These are phyloP conservation scores for Hansenula anomala DNA, from an alignment of 1,139 yeast species.

Conservation along the genomic window DNA sequence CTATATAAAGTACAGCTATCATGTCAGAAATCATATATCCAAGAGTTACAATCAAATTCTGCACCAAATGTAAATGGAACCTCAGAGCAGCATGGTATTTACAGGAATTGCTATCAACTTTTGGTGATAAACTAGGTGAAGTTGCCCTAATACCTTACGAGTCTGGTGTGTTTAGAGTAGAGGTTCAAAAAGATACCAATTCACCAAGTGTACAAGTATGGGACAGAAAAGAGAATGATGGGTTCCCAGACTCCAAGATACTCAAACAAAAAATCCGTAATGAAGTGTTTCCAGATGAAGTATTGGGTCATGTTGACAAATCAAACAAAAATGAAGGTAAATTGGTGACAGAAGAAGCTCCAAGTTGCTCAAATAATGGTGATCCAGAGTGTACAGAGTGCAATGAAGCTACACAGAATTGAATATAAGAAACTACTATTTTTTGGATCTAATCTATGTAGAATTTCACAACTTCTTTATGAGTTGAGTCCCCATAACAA, in stretches of 20 bases:
- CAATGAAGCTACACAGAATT: slow-evolving; percentile 2
- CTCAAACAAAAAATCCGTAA: slow-evolving; percentile 51
- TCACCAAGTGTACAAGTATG: slow-evolving; percentile 32
- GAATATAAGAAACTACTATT: too few relatives aligned
- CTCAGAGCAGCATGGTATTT: slow-evolving; percentile 64
- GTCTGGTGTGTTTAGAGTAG: slow-evolving; percentile 49
- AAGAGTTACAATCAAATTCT: slow-evolving; percentile 47
- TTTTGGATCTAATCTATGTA: too few relatives aligned
- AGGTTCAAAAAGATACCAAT: slow-evolving; percentile 24
- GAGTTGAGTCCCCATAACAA: slow-evolving; percentile 1
- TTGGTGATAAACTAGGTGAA: slow-evolving; percentile 47
- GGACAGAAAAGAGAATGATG: slow-evolving; percentile 51
- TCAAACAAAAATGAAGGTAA: slow-evolving; percentile 19
- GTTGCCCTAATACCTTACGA: slow-evolving; percentile 47
- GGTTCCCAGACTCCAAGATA: slow-evolving; percentile 61
- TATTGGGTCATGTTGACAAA: slow-evolving; percentile 43
- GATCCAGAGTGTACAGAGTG: slow-evolving; percentile 14
- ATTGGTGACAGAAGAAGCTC: slow-evolving; percentile 5
- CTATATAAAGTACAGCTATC: too few relatives aligned
- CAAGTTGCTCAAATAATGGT: not conserved
- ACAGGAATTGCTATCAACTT: slow-evolving; percentile 60
- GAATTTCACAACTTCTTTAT: not conserved
- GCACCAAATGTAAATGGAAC: slow-evolving; percentile 63
- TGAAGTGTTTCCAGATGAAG: slow-evolving; percentile 37
- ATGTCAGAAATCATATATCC: slow-evolving; percentile 28